Conservation (phyloP, 345 rosid species). For the Rhodamnia argentea region DNA sequence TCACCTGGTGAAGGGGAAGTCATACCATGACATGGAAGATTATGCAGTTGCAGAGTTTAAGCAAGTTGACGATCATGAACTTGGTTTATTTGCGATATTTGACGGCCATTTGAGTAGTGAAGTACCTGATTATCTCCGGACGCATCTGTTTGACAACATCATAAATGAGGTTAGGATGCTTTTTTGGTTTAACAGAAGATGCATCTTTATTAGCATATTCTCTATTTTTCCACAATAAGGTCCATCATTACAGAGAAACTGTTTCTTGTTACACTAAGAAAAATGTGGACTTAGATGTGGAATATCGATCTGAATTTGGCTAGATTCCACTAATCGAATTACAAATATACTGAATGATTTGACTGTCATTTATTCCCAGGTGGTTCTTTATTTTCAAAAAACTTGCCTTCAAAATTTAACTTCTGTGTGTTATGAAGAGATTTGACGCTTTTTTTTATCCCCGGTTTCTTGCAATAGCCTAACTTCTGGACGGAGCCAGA, state of each 20-base stretch:
- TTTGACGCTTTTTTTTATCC: background rate
- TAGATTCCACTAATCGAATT: background rate
- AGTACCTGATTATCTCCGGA: conserved; percentile 61
- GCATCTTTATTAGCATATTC: background rate
- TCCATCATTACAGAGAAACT: background rate
- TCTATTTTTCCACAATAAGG: background rate
- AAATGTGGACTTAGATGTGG: background rate
- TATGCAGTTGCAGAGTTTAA: conserved; percentile 66
- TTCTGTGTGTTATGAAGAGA: background rate
- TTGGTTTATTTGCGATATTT: conserved; percentile 86
- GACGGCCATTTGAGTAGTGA: conserved; percentile 84
- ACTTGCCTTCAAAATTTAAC: background rate
- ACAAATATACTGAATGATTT: background rate
- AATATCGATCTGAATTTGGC: background rate
- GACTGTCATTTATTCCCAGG: background rate
- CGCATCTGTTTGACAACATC: conserved; percentile 75
- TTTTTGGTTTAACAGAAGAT: background rate
- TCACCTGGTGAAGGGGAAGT: conserved; percentile 73
- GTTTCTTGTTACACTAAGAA: background rate
- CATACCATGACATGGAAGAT: conserved; percentile 79
- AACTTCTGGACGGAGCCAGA: conserved; percentile 73
- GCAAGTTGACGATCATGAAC: conserved; percentile 64
- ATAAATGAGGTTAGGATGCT: conserved; percentile 51
- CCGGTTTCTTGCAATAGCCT: conserved; percentile 23
- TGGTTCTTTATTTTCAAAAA: background rate